These are phyloP conservation scores for Hericium rajendrae DNA, from an alignment of 768 basidiomycete genomes.

Conservation along the genomic window DNA sequence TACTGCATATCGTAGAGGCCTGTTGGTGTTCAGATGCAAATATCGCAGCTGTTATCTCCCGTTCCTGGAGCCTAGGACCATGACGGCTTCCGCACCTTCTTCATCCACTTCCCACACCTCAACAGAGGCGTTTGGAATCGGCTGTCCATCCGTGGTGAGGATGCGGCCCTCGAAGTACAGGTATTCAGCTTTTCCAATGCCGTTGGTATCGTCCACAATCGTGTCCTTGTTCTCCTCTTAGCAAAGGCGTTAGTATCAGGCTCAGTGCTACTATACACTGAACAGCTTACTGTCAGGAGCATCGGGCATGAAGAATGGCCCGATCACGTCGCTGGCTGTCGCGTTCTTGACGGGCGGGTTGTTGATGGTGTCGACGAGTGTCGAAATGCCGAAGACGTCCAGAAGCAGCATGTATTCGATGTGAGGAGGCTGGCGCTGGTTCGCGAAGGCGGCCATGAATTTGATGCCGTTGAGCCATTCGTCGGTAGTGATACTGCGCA, in stretches of 20 bases:
- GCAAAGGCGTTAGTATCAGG: not conserved
- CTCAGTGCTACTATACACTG: not conserved
- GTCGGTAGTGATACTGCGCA: conserved; percentile 54
- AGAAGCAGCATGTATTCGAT: not conserved
- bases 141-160: not conserved
- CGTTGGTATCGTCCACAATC: not conserved
- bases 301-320: not conserved
- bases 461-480: conserved; percentile 80
- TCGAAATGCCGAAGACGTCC: not conserved
- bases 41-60: not conserved
- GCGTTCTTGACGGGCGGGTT: not conserved
- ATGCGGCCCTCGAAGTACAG: not conserved
- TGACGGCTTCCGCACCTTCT: conserved; percentile 7
- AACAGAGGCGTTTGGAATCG: not conserved
- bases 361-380: not conserved
- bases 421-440: conserved; percentile 29
- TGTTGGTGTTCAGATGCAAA: not conserved
- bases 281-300: not conserved
- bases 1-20: not conserved
- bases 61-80: not conserved
- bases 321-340: not conserved
- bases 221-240: not conserved
- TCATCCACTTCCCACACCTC: not conserved
- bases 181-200: not conserved
- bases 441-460: conserved; percentile 71